Percentiles rank a stretch among this genome's conserved stretches.
These are phyloP conservation scores for Pulveroboletus sp. DNA, from an alignment of 768 basidiomycete species.

Conservation along the genomic window DNA sequence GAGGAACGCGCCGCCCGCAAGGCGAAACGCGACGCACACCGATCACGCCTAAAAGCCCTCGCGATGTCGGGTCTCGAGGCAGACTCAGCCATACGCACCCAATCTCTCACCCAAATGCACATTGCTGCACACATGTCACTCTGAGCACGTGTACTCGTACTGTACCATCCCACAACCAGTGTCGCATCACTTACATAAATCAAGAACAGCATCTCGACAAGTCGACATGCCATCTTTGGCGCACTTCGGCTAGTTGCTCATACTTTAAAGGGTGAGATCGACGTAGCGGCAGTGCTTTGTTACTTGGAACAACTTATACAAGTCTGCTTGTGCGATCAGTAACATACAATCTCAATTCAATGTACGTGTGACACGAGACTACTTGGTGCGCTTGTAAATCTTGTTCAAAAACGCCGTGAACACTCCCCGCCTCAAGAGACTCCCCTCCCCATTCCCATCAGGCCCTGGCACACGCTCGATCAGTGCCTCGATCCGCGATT, in stretches of 20 bases:
- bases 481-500: constrained; percentile 57
- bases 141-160: not conserved
- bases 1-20: constrained; percentile 8
- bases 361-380: no score
- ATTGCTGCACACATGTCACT: not conserved
- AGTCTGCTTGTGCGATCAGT: no score
- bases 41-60: constrained; percentile 10
- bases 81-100: not conserved
- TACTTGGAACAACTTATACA: no score
- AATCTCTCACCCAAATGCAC: not conserved
- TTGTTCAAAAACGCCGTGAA: constrained; percentile 86
- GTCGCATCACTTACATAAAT: no score
- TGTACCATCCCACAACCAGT: no score
- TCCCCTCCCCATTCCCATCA: constrained; percentile 34
- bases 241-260: no score
- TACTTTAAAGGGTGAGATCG: no score
- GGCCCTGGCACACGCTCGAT: constrained; percentile 73
- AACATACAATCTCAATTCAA: no score
- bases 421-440: constrained; percentile 56
- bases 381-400: constrained; percentile 67
- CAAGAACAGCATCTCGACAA: no score
- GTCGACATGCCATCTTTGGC: no score
- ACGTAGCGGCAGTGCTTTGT: no score
- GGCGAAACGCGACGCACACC: constrained; percentile 5
- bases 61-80: constrained; percentile 4